phyloP scores from a whole-genome alignment of 2,329 filamentous ascomycete species.

The Monilinia fructicola region DNA sequence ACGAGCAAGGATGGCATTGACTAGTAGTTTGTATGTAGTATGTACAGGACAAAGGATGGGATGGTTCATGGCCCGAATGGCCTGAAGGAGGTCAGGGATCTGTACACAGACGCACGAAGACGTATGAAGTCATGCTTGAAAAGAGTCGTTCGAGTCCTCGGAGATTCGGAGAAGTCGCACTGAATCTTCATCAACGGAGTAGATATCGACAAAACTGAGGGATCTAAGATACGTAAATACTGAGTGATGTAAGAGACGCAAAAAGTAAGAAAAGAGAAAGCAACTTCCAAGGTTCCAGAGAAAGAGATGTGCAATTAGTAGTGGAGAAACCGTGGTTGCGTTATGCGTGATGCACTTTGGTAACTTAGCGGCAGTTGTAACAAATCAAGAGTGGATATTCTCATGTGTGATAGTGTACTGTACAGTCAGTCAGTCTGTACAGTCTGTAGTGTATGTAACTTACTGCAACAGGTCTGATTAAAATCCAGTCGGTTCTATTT shows the following conservation, averaged over 20 bases:
- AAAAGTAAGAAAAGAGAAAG: neutral
- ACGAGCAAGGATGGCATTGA: slow-evolving; percentile 16
- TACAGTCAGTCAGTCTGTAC: no score
- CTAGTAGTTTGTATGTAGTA: neutral
- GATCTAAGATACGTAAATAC: no score
- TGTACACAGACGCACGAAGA: slow-evolving; percentile 1
- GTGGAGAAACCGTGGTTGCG: slow-evolving; percentile 4
- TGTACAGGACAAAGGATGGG: neutral
- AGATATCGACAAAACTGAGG: neutral
- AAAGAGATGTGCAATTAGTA: neutral
- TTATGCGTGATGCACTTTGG: slow-evolving; percentile 3
- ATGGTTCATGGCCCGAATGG: neutral
- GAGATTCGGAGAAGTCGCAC: neutral
- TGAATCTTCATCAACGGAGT: neutral
- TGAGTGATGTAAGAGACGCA: neutral
- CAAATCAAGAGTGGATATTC: neutral
- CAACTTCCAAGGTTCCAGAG: neutral
- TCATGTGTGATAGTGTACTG: neutral
- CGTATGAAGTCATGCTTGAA: slow-evolving; percentile 1
- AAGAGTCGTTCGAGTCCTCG: neutral
- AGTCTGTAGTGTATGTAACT: no score
- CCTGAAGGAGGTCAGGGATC: neutral
- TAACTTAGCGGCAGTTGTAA: slow-evolving; percentile 11
- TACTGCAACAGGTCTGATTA: no score
- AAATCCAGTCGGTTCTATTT: neutral